Percentiles rank a stretch among this genome's conserved stretches.
Conservation (phyloP, 768 basidiomycete species). For the Sporobolomyces phaffii region DNA sequence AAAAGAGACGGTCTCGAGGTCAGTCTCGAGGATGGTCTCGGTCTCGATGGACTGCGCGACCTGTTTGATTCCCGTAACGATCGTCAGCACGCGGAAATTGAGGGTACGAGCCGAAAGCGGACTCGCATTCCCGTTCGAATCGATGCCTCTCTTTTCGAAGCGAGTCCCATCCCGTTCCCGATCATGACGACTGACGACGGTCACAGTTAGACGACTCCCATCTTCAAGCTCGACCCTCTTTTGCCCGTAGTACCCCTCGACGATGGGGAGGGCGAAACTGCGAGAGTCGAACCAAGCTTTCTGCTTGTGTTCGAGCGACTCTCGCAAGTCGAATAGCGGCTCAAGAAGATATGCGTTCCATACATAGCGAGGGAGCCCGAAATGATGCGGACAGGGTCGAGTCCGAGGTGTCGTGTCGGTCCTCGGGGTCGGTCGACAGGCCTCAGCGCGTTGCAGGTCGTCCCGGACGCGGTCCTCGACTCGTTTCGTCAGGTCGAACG, state of each 20-base stretch:
- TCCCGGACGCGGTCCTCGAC: neutral
- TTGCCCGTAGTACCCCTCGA: constrained; percentile 84
- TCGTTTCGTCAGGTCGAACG: constrained; percentile 7
- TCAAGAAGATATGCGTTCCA: constrained; percentile 20
- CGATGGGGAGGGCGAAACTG: constrained; percentile 77
- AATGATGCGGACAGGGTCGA: neutral
- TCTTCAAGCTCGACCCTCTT: constrained; percentile 46
- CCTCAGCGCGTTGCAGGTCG: neutral
- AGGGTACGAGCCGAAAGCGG: constrained; percentile 58
- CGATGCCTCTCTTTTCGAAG: constrained; percentile 87
- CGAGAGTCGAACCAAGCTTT: constrained; percentile 48
- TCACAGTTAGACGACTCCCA: constrained; percentile 60
- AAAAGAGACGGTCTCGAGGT: constrained; percentile 69
- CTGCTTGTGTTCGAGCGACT: neutral
- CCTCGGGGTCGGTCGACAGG: constrained; percentile 1
- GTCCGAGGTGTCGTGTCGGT: neutral
- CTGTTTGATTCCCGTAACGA: neutral
- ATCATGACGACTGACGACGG: constrained; percentile 75
- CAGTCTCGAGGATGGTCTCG: constrained; percentile 53
- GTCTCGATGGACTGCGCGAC: constrained; percentile 3
- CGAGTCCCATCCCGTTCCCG: constrained; percentile 80
- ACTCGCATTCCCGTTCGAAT: constrained; percentile 78
- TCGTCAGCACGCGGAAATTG: neutral
- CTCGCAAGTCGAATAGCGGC: neutral
- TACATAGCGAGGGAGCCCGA: neutral